phyloP scores from a whole-genome alignment of 2,329 filamentous ascomycete genomes.

The Raffaelea arxii region DNA sequence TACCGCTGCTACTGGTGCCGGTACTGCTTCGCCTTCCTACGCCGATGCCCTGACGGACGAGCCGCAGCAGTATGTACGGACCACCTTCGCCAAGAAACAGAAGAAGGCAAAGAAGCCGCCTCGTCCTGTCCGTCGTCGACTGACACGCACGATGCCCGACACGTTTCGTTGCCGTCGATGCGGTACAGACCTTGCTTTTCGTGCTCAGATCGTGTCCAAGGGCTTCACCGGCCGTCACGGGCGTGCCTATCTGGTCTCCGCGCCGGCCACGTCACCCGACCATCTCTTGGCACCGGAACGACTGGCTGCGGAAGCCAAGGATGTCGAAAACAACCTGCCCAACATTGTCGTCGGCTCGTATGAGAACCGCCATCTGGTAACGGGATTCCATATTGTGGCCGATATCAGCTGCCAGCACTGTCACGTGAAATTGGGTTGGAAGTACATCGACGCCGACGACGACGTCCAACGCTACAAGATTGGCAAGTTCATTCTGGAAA shows the following conservation, averaged over 20 bases:
- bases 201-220: slow-evolving; percentile 53
- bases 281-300: slow-evolving; percentile 10
- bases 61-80: neutral
- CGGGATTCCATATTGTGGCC: slow-evolving; percentile 53
- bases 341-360: slow-evolving; percentile 47
- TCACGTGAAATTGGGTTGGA: slow-evolving; percentile 52
- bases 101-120: too few species aligned
- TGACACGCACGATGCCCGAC: slow-evolving; percentile 38
- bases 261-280: slow-evolving; percentile 8
- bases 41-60: slow-evolving; percentile 1
- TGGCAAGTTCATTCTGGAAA: slow-evolving; percentile 59
- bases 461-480: slow-evolving; percentile 55
- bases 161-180: slow-evolving; percentile 51
- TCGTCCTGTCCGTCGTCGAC: slow-evolving; percentile 17
- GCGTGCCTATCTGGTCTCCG: slow-evolving; percentile 49
- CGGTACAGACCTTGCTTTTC: slow-evolving; percentile 50
- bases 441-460: slow-evolving; percentile 56
- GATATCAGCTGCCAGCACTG: slow-evolving; percentile 52
- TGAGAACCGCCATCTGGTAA: slow-evolving; percentile 49
- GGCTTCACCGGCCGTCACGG: slow-evolving; percentile 58
- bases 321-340: slow-evolving; percentile 26
- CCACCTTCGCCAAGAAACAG: neutral
- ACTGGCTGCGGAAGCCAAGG: slow-evolving; percentile 1
- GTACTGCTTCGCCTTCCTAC: slow-evolving; percentile 3
- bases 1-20: too few species aligned